Evolutionary conservation across 192 early-diverging fungal species (phyloP), one percentile per base, ranked within the genome.

Genomic region (Helicostylum pulchrum): DNA sequence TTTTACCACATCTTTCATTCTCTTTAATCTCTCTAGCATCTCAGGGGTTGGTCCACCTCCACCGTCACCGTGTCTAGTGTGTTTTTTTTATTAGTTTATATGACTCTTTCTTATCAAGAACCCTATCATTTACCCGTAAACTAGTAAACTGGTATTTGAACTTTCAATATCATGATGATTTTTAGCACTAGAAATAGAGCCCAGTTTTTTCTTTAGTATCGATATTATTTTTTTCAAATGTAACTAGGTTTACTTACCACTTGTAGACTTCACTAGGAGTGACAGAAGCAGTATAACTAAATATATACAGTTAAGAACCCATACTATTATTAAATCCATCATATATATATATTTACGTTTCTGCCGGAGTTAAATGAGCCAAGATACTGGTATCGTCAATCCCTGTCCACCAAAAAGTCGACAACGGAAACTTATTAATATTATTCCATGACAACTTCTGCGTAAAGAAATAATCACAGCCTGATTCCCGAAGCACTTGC

Each of bases 361-460:
- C 65, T 14, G 69, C 66, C 32, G 74, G 74, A 11, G 69, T 64
- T 19, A 76, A 39, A 59, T 76, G 74, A 26, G 69, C 66, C 43
- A 76, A 50, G 15, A 97, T 83, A 39, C 77, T 76, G 39, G 89
- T 89, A 36, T 92, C 90, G 73, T 97, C 93, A n/a, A 96, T 79
- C 32, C 94, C 95, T 21, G 88, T 80, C 97, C 97, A 99, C 74
- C 76, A 81, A 74, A 99, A 99, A 3, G 96, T 96, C 0, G 97
- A 94, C 64, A 98, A 87, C 10, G 97, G 97, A 72, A 99, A 98
- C 81, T 71, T 93, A 81, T 99, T 99, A 76, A 99, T 97, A 71
- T 95, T 97, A 81, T 99, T 99, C 97, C 97, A 99, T n/a, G 93
- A 95, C 52, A 99, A 79, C 72, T 99, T 99, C 66, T 99, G 97